Conservation (phyloP, 345 rosid species). For the Lepidium aucheri region DNA sequence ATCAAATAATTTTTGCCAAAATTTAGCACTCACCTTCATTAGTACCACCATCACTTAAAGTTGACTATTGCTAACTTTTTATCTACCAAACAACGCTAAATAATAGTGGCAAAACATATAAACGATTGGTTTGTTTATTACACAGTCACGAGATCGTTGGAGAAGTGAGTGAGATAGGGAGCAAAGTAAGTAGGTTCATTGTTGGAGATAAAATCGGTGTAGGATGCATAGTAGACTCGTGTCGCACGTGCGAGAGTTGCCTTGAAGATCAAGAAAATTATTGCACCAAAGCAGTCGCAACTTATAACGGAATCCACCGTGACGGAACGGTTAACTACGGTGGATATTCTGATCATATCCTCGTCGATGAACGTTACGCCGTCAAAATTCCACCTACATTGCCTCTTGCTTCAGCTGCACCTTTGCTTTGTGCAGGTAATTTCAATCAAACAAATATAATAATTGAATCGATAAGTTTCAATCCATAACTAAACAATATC, state of each 20-base stretch:
- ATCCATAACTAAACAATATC: too few species aligned
- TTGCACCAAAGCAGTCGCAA: slow-evolving; percentile 36
- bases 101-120: not conserved
- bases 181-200: slow-evolving; percentile 37
- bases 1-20: not conserved
- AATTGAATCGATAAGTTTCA: too few species aligned
- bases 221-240: slow-evolving; percentile 50
- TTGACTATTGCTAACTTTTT: not conserved
- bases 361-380: slow-evolving; percentile 40
- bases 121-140: not conserved
- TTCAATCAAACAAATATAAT: not conserved
- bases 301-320: slow-evolving; percentile 25
- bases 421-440: slow-evolving; percentile 57
- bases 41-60: not conserved
- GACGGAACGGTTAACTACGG: slow-evolving; percentile 49
- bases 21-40: slow-evolving; percentile 1
- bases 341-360: slow-evolving; percentile 57
- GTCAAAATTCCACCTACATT: slow-evolving; percentile 39
- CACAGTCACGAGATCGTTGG: slow-evolving; percentile 73
- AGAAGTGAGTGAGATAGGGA: slow-evolving; percentile 48
- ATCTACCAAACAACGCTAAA: too few species aligned
- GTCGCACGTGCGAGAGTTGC: slow-evolving; percentile 47
- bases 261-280: slow-evolving; percentile 41
- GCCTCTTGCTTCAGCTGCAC: slow-evolving; percentile 47
- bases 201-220: slow-evolving; percentile 51